Conservation (phyloP, 192 early-diverging fungal genomes). For the Entomortierella parvispora region DNA sequence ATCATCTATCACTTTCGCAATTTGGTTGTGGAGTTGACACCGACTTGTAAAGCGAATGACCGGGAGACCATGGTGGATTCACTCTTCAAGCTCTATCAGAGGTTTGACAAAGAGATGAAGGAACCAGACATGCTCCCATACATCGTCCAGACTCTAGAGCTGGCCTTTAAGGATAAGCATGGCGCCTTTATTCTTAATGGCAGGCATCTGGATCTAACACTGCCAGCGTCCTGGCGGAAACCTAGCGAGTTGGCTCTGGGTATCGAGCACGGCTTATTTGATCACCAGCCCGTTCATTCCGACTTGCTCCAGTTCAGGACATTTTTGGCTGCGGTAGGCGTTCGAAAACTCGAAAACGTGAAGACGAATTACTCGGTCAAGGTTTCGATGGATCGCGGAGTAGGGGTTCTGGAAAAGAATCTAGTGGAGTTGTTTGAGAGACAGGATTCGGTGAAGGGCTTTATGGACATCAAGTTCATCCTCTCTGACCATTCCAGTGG, state of each 20-base stretch:
- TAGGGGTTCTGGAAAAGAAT: not conserved
- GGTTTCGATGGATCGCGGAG: too few relatives aligned
- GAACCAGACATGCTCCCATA: too few relatives aligned
- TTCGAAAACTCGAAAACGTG: not conserved
- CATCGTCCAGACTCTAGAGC: too few relatives aligned
- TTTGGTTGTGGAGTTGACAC: not conserved
- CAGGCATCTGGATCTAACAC: not conserved
- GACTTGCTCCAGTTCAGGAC: not conserved
- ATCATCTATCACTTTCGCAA: not conserved
- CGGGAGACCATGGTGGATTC: not conserved
- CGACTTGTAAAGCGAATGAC: not conserved
- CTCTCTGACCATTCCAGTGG: too few relatives aligned
- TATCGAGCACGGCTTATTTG: not conserved
- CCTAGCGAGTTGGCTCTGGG: not conserved
- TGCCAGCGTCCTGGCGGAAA: not conserved
- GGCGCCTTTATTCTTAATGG: slow-evolving; percentile 1
- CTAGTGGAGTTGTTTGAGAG: not conserved
- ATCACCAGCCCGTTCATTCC: not conserved
- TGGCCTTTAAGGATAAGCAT: not conserved
- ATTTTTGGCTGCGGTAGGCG: not conserved
- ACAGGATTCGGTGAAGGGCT: not conserved
- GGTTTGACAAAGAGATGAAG: too few relatives aligned
- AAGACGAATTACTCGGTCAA: too few relatives aligned
- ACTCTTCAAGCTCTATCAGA: too few relatives aligned
- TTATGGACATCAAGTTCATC: slow-evolving; percentile 1